These are phyloP conservation scores for Phaeosphaeriaceae sp. DNA, from an alignment of 2,329 filamentous ascomycete species.

Conservation along the genomic window DNA sequence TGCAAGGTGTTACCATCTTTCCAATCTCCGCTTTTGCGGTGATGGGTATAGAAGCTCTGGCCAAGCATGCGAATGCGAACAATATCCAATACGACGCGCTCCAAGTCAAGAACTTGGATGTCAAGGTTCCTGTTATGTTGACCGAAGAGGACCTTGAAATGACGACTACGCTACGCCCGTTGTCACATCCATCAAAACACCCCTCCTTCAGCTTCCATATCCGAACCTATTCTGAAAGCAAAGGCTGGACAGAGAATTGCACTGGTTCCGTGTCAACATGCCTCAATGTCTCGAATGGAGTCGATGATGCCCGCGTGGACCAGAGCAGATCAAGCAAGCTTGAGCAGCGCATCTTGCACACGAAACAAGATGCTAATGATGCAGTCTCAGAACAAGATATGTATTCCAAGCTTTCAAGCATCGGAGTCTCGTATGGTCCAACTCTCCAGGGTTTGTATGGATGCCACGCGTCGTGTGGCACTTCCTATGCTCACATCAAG, in stretches of 20 bases:
- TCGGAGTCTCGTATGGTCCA: constrained; percentile 60
- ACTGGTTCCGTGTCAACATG: constrained; percentile 50
- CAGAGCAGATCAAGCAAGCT: constrained; percentile 16
- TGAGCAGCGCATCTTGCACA: constrained; percentile 10
- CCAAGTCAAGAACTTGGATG: constrained; percentile 24
- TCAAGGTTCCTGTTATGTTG: constrained; percentile 31
- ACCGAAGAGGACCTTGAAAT: constrained; percentile 41
- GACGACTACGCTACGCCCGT: constrained; percentile 32
- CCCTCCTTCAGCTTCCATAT: constrained; percentile 54
- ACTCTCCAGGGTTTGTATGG: constrained; percentile 61
- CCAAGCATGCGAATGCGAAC: constrained; percentile 19
- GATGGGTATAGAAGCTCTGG: constrained; percentile 42
- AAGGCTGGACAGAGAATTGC: constrained; percentile 67
- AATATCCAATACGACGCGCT: constrained; percentile 19
- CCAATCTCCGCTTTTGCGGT: constrained; percentile 42
- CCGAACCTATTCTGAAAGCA: constrained; percentile 59
- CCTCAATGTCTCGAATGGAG: constrained; percentile 48
- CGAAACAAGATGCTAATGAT: constrained; percentile 9
- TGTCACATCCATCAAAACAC: not conserved
- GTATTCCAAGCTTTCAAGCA: constrained; percentile 56
- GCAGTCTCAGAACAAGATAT: constrained; percentile 41
- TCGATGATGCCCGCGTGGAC: constrained; percentile 41
- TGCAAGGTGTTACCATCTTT: constrained; percentile 40
- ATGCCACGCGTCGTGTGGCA: constrained; percentile 49
- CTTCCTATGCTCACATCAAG: constrained; percentile 32